phyloP scores from a whole-genome alignment of 2,329 filamentous ascomycete genomes.

The Ophiostoma ulmi region DNA sequence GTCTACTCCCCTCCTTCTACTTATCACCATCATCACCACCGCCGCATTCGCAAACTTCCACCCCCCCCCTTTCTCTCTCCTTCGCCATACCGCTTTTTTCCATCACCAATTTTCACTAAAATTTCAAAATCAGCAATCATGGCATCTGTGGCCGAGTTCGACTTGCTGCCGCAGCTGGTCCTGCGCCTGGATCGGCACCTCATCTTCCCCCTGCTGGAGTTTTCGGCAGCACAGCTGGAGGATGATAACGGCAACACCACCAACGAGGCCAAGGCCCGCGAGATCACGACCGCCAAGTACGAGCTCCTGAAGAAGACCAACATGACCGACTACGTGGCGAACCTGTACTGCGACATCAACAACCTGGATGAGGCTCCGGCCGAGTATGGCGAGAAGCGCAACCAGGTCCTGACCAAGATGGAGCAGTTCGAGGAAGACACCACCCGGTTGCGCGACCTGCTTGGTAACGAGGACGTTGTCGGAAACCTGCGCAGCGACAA shows the following conservation, averaged over 20 bases:
- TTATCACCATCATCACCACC: neutral
- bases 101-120: neutral
- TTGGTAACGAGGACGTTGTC: constrained; percentile 85
- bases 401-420: constrained; percentile 78
- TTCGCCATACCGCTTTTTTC: neutral
- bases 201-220: constrained; percentile 94
- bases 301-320: constrained; percentile 94
- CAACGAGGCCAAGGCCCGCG: constrained; percentile 53
- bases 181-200: constrained; percentile 91
- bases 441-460: constrained; percentile 77
- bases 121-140: constrained; percentile 18
- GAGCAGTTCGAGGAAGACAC: constrained; percentile 83
- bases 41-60: neutral
- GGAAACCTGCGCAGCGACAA: constrained; percentile 92
- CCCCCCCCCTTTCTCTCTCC: neutral
- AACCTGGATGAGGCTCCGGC: constrained; percentile 69
- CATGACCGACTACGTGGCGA: constrained; percentile 97
- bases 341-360: constrained; percentile 85
- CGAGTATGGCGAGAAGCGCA: constrained; percentile 83
- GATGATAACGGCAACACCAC: constrained; percentile 54
- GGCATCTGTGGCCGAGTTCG: constrained; percentile 33
- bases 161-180: constrained; percentile 78
- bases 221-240: constrained; percentile 75
- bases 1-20: constrained; percentile 1
- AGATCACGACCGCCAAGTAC: constrained; percentile 82